Percentiles rank a stretch among this genome's conserved stretches.
These are phyloP conservation scores for Lanmaoa pseudosensibilis DNA, from an alignment of 768 basidiomycete species.

Conservation along the genomic window DNA sequence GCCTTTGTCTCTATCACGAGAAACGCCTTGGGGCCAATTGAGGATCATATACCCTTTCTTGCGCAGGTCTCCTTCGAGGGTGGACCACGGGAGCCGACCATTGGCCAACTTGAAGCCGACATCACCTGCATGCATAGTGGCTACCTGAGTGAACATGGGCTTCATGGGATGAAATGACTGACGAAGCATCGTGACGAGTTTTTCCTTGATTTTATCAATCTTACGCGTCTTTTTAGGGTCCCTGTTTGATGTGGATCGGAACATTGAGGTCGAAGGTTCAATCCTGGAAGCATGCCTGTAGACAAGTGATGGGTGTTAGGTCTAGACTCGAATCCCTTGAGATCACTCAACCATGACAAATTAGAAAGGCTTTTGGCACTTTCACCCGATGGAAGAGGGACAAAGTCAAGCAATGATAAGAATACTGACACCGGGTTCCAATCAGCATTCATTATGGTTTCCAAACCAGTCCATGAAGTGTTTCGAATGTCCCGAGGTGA, in stretches of 20 bases:
- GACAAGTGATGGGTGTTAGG: background rate
- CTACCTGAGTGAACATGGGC: too few relatives aligned
- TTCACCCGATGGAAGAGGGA: too few relatives aligned
- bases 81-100: constrained; percentile 11
- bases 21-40: constrained; percentile 8
- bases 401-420: background rate
- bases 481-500: background rate
- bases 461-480: background rate
- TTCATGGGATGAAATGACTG: background rate
- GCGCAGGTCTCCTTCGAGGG: constrained; percentile 4
- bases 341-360: background rate
- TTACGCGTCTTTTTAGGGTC: background rate
- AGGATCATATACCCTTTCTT: constrained; percentile 3
- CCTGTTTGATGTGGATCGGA: background rate
- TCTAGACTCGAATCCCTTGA: background rate
- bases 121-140: background rate
- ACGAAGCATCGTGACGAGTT: constrained; percentile 10
- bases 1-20: constrained; percentile 3
- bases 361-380: too few relatives aligned
- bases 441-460: too few relatives aligned
- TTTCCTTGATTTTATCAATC: constrained; percentile 4
- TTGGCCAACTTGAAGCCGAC: constrained; percentile 6
- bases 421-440: background rate
- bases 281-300: background rate
- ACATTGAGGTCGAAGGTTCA: background rate